Base-by-base conservation (phyloP, 139 green algal genomes). In the Medakamo hakoo region DNA sequence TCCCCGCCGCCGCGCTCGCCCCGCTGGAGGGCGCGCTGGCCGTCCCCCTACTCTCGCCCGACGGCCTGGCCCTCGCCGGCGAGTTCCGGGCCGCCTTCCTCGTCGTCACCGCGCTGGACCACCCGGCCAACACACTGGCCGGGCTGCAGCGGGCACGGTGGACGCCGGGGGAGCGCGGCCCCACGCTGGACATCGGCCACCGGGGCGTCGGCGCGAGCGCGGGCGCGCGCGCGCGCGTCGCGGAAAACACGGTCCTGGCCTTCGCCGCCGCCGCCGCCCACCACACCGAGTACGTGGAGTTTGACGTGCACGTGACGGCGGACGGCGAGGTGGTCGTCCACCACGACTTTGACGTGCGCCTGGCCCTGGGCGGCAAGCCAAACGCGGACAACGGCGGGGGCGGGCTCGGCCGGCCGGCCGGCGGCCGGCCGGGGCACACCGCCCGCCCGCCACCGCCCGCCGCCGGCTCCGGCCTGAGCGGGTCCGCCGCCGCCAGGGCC, bases 101-200 rank as follows among this genome's bases (percentile, higher is more conserved):
- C 26, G 74, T 80, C 29, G 74, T 80, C 19, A 64, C 64, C 0
- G 57, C 63, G 23, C 49, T 76, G 27, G 55, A 49, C 27, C 68
- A 76, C 62, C 60, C 63, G 19, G 30, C 49, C 31, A 80, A 80
- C 66, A 68, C 71, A n/a, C 61, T 80, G 25, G 63, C 60, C 49
- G 56, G 65, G 61, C 49, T 80, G 62, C 71, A 79, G 67, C 62
- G 74, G 57, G 59, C n/a, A 3, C 64, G 65, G 3, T 80, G 74
- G 74, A 55, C 57, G 28, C 59, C 74, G 5, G 62, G 58, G 3
- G n/a, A 40, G 22, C 28, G 26, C 24, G 27, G 21, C 29, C 29
- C 29, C 55, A 78, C 71, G 2, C 67, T 80, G 29, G 74, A 80
- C 70, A 80, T 80, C 55, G 74, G 73, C 24, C 74, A 80, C 63